A percentile compares a stretch with the other conserved stretches of the same genome.
phyloP scores from a whole-genome alignment of 306 rosid species.

The Elaeagnus macrophylla region DNA sequence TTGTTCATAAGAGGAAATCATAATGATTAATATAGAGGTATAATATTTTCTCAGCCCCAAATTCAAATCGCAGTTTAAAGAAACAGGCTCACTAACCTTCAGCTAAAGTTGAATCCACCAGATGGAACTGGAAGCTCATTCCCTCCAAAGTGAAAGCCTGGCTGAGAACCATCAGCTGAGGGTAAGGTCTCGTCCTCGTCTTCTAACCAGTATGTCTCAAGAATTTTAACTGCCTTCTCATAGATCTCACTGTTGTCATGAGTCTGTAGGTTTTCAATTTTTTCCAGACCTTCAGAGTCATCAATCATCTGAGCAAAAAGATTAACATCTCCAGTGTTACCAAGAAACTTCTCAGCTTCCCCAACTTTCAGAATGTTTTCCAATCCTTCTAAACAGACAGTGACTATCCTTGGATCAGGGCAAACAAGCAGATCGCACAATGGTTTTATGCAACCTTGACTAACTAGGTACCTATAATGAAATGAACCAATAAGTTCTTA shows the following conservation, averaged over 20 bases:
- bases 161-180: constrained; percentile 50
- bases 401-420: constrained; percentile 89
- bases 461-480: constrained; percentile 68
- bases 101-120: constrained; percentile 87
- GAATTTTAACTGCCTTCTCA: constrained; percentile 86
- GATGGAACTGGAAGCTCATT: constrained; percentile 66
- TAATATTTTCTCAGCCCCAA: not conserved
- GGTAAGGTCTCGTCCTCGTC: constrained; percentile 75
- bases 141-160: constrained; percentile 58
- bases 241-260: constrained; percentile 94
- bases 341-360: constrained; percentile 62
- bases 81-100: constrained; percentile 30
- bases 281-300: constrained; percentile 85
- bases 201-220: constrained; percentile 86
- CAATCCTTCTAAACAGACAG: constrained; percentile 82
- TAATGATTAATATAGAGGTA: not conserved
- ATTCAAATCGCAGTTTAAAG: not conserved
- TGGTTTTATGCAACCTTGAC: constrained; percentile 76
- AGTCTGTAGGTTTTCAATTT: constrained; percentile 81
- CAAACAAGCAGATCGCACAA: constrained; percentile 83
- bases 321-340: constrained; percentile 58
- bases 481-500: not conserved
- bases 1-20: constrained; percentile 13
- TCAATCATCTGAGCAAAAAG: constrained; percentile 75
- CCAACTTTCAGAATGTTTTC: constrained; percentile 87